Base-by-base conservation (phyloP, 305 asterid genomes). In the Rubia balearica region DNA sequence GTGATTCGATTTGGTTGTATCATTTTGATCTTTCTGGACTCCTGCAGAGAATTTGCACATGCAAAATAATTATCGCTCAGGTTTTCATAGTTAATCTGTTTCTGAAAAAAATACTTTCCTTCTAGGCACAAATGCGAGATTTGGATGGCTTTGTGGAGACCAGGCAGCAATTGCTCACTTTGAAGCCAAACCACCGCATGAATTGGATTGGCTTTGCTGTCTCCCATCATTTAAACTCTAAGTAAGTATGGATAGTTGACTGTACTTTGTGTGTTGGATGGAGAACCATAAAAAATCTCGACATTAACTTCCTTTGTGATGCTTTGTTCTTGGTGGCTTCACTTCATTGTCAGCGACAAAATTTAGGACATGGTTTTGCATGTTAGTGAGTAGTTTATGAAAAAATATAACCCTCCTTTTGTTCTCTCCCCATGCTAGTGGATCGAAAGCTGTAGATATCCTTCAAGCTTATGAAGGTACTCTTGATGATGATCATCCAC, bases 141-240 rank as follows among this genome's bases (percentile, higher is more conserved):
- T 81, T 91, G 85, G 89, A 86, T 49, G 99, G 98, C 74, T 94
- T 94, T 79, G 98, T 94, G 61, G 98, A 91, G 84, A 91, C 99
- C 78, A 89, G 99, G 80, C 99, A 89, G 74, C 99, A 85, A 74
- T 81, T 94, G 82, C 92, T 94, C 77, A 85, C 97, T 68, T 83
- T 94, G 85, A 94, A 94, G 78, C 95, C 99, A 71, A 94, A 89
- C 73, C 99, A 94, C 84, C 96, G 98, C 65, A 91, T 94, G 99
- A 94, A 91, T 85, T 94, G 99, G 99, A 94, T 94, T 81, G 99
- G 99, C 74, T 94, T 94, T 83, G 95, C 99, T 68, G 99, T 89
- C 72, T 76, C 99, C 56, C 98, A 94, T 78, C 97, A 94, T 78
- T 85, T 94, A 73, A 94, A 91, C 77, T 81, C 80, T 66, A 94